Conservation (phyloP, 202 grass and related monocot species). For the Eragrostis tef region DNA sequence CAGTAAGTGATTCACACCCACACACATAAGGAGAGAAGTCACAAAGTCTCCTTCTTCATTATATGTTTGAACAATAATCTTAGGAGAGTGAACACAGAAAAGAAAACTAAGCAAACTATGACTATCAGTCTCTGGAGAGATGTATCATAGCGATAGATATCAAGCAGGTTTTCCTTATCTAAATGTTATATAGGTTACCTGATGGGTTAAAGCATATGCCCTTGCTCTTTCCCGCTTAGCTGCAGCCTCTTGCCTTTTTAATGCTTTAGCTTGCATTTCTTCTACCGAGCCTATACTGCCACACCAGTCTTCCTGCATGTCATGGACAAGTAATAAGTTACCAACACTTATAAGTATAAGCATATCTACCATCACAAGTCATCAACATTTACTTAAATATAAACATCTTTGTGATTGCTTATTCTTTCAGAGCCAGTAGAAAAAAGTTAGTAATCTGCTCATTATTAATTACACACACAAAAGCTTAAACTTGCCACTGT, state of each 20-base stretch:
- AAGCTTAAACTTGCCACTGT: constrained; percentile 5
- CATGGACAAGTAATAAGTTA: not conserved
- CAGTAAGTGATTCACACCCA: not conserved
- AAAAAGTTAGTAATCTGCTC: not conserved
- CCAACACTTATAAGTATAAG: not conserved
- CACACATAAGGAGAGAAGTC: not conserved
- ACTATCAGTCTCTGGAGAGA: not conserved
- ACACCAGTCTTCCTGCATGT: constrained; percentile 75
- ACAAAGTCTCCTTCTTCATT: not conserved
- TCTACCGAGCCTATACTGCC: constrained; percentile 59
- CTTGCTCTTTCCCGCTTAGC: constrained; percentile 78
- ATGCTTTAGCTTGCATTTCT: constrained; percentile 67
- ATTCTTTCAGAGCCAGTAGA: not conserved
- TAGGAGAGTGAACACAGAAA: not conserved
- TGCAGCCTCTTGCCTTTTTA: constrained; percentile 72
- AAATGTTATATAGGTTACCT: constrained; percentile 46
- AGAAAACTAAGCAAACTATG: not conserved
- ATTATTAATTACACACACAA: constrained; percentile 31
- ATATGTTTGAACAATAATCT: not conserved
- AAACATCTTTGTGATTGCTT: constrained; percentile 1
- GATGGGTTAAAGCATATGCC: constrained; percentile 82
- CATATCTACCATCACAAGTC: too few relatives aligned
- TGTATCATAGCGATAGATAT: constrained; percentile 1
- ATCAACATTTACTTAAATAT: not conserved
- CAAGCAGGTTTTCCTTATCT: constrained; percentile 11